Evolutionary conservation across 805 yeast genomes (phyloP), one percentile per base, ranked within the genome.

Genomic region (Saitoella complicata): DNA sequence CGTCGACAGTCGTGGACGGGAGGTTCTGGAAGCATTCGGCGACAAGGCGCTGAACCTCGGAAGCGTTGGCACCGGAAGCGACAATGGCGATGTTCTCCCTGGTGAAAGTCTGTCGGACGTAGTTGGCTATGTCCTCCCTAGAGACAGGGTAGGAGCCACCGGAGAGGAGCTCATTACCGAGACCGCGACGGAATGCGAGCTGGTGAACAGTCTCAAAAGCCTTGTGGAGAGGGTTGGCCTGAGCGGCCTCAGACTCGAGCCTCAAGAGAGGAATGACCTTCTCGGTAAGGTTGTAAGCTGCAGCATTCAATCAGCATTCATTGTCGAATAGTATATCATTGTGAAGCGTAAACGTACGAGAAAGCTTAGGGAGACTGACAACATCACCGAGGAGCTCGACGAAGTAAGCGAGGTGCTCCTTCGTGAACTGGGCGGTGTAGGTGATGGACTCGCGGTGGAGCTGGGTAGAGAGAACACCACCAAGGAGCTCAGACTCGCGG

Each of bases 401-500:
- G 64, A 75, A 91, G 73, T 78, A 91, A 49, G 97, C 97, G 59
- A 91, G 75, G 62, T 79, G 82, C 66, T 81, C 83, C 61, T 78
- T 78, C 65, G 88, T 73, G 70, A 91, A 91, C 55, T 73, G 71
- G 48, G 97, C 79, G 54, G 75, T 72, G 58, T 88, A 73, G 50
- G 82, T 75, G 52, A 91, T 74, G 56, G 79, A 70, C 62, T 91
- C 97, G 70, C 95, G 80, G 63, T 82, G 76, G 55, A 85, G 78
- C 46, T 60, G 57, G 39, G 94, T 69, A 42, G 72, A 59, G 64
- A 85, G 74, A 49, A 65, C 66, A 61, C 95, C 97, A 54, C 98
- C 97, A 53, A 88, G 71, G 53, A 91, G 75, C 69, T 88, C 98
- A 43, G 87, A 69, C 69, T 91, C 98, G 67, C 98, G 82, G 59